Conservation (phyloP, 2,329 filamentous ascomycete genomes). For the Trichoderma koningii region DNA sequence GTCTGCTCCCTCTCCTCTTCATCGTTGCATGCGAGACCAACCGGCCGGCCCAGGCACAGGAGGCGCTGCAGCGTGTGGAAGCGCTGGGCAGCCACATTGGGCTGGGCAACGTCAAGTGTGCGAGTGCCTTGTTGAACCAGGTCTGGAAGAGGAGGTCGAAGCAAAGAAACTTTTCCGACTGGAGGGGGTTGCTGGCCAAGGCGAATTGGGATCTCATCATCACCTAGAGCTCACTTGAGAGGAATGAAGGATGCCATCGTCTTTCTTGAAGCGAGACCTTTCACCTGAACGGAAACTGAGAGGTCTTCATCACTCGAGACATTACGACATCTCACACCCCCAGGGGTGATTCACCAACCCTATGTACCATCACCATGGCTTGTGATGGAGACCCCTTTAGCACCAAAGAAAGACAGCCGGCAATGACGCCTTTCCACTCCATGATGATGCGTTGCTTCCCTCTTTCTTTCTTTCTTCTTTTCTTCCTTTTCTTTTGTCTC, state of each 20-base stretch:
- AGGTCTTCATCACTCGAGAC: too few relatives aligned
- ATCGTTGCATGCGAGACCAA: conserved; percentile 17
- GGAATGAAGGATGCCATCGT: neutral
- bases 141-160: neutral
- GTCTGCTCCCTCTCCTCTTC: conserved; percentile 19
- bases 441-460: conserved; percentile 2
- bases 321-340: too few relatives aligned
- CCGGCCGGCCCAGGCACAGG: neutral
- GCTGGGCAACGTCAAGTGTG: conserved; percentile 12
- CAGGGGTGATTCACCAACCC: too few relatives aligned
- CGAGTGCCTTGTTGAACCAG: conserved; percentile 11
- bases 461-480: neutral
- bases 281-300: too few relatives aligned
- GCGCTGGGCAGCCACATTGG: conserved; percentile 21
- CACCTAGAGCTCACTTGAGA: neutral
- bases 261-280: too few relatives aligned
- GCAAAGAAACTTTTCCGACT: conserved; percentile 6
- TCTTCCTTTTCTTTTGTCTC: neutral
- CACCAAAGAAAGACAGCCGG: neutral
- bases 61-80: conserved; percentile 11
- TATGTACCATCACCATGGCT: too few relatives aligned
- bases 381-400: too few relatives aligned
- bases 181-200: conserved; percentile 13
- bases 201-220: conserved; percentile 25
- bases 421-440: conserved; percentile 6